Conservation (phyloP, 2,329 filamentous ascomycete genomes). For the Fusarium sp. region DNA sequence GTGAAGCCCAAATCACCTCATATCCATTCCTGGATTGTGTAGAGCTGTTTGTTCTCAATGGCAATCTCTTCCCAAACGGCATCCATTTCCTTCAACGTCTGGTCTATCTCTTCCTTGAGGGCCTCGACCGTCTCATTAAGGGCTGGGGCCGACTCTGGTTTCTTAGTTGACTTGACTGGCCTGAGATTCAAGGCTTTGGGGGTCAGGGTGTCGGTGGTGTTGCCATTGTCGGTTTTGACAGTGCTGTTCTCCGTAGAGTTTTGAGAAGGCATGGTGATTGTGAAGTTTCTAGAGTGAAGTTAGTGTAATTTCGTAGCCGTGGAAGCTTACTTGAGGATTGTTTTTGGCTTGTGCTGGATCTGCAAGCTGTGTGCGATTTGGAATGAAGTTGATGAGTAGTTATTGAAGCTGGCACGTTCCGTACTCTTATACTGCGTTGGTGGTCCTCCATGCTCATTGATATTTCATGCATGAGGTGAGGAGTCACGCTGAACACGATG, state of each 20-base stretch:
- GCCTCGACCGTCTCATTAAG: constrained; percentile 4
- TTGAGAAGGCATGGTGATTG: constrained; percentile 15
- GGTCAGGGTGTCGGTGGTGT: background rate
- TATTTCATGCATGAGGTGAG: background rate
- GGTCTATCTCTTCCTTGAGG: constrained; percentile 16
- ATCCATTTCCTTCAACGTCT: constrained; percentile 5
- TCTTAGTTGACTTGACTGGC: background rate
- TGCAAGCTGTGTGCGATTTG: constrained; percentile 1
- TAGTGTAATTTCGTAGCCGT: background rate
- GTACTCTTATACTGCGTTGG: constrained; percentile 5
- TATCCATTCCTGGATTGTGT: background rate
- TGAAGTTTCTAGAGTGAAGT: background rate
- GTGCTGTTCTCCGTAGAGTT: background rate
- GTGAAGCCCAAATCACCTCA: constrained; percentile 4
- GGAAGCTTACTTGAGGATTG: constrained; percentile 4
- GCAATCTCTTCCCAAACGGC: constrained; percentile 16
- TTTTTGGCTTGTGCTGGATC: background rate
- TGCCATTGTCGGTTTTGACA: background rate
- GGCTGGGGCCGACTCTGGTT: background rate
- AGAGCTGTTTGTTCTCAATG: background rate
- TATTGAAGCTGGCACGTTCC: background rate
- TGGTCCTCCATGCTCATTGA: background rate
- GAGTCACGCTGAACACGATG: background rate
- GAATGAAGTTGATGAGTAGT: background rate
- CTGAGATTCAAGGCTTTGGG: background rate